Percentiles rank a stretch among this genome's conserved stretches.
Conservation (phyloP, 192 early-diverging fungal species). For the Gamsiella multidivaricata region DNA sequence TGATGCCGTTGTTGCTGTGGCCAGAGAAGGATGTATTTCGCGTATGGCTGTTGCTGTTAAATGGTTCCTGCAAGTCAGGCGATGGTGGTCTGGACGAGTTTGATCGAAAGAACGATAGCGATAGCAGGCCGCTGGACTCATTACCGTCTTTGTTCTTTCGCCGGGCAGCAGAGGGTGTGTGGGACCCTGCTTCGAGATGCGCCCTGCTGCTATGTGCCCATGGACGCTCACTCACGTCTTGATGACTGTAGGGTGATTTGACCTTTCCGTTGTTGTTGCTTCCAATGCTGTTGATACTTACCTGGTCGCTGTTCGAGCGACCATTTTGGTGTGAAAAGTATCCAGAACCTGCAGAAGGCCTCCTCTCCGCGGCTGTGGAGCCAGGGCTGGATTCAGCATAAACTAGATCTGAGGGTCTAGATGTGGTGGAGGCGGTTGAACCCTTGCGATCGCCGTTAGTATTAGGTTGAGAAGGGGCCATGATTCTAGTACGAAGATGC, state of each 20-base stretch:
- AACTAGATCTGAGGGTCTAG: neutral
- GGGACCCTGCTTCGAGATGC: constrained; percentile 5
- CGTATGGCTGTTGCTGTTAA: constrained; percentile 20
- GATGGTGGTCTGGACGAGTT: constrained; percentile 45
- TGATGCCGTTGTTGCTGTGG: constrained; percentile 6
- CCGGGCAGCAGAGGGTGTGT: neutral
- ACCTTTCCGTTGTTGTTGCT: neutral
- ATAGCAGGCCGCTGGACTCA: constrained; percentile 26
- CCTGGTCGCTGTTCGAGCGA: constrained; percentile 9
- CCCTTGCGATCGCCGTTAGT: constrained; percentile 16
- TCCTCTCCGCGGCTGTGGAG: constrained; percentile 5
- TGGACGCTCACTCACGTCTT: constrained; percentile 11
- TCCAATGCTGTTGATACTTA: neutral
- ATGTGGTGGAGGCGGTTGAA: constrained; percentile 7
- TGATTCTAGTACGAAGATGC: no score
- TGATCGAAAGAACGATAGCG: constrained; percentile 38
- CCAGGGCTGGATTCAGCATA: neutral
- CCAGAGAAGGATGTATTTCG: constrained; percentile 41
- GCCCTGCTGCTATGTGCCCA: neutral
- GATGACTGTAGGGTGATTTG: constrained; percentile 2
- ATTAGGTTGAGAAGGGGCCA: constrained; percentile 32
- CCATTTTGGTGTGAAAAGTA: constrained; percentile 23
- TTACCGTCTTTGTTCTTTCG: constrained; percentile 23
- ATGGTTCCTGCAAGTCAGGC: constrained; percentile 21
- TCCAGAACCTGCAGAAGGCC: constrained; percentile 38